Conservation (phyloP, 352 stramenopile species). For the Plasmopara viticola region DNA sequence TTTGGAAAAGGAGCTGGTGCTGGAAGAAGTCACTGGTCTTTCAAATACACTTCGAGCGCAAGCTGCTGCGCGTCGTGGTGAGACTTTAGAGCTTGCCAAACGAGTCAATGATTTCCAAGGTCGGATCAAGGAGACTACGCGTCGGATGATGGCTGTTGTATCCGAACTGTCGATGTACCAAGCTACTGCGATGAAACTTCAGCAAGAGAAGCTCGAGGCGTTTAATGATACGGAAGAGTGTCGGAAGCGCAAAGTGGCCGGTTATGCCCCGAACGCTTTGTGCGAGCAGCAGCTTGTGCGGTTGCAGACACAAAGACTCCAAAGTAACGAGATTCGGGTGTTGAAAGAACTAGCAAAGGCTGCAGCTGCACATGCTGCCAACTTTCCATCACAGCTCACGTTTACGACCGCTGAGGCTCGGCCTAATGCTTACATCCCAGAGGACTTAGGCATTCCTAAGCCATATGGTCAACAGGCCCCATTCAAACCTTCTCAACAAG, state of each 20-base stretch:
- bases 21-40: conserved; percentile 89
- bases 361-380: conserved; percentile 41
- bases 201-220: conserved; percentile 86
- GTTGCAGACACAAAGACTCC: conserved; percentile 45
- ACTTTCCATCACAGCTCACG: conserved; percentile 63
- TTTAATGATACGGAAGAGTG: conserved; percentile 66
- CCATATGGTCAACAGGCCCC: conserved; percentile 88
- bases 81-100: conserved; percentile 80
- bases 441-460: conserved; percentile 89
- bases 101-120: conserved; percentile 88
- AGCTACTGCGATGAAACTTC: conserved; percentile 90
- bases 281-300: conserved; percentile 74
- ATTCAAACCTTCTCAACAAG: conserved; percentile 87
- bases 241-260: conserved; percentile 44
- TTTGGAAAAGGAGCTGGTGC: conserved; percentile 91
- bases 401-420: conserved; percentile 88
- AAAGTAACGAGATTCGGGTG: conserved; percentile 38
- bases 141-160: conserved; percentile 93
- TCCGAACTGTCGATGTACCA: conserved; percentile 95
- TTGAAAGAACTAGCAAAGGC: conserved; percentile 37
- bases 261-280: conserved; percentile 66
- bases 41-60: conserved; percentile 82
- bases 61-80: conserved; percentile 62
- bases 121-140: conserved; percentile 87
- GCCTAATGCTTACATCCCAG: conserved; percentile 92